These are phyloP conservation scores for Ballota nigra DNA, from an alignment of 257 asterid genomes.

Conservation along the genomic window DNA sequence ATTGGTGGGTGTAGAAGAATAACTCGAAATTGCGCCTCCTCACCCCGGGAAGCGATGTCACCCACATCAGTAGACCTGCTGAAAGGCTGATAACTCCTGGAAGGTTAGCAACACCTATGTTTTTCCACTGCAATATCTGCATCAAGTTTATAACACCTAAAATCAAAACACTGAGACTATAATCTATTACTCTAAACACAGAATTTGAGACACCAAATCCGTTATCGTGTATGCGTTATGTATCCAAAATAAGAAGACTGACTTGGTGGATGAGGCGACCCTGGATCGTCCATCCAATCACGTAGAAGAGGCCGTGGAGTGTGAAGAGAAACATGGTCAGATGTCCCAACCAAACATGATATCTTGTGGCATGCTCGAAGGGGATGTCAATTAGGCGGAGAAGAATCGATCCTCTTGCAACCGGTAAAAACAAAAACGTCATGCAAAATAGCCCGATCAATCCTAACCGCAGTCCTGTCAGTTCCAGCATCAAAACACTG, in stretches of 20 bases:
- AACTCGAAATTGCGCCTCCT: constrained; percentile 62
- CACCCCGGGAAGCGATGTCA: constrained; percentile 71
- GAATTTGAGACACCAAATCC: no score
- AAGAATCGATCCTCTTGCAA: constrained; percentile 79
- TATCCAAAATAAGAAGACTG: constrained; percentile 18
- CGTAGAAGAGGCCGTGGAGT: constrained; percentile 72
- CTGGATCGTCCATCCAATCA: constrained; percentile 53
- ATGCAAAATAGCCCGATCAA: constrained; percentile 68
- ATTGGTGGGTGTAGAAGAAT: constrained; percentile 77
- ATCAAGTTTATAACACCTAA: not conserved
- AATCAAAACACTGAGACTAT: no score
- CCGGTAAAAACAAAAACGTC: constrained; percentile 62
- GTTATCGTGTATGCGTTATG: not conserved
- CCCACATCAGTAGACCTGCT: constrained; percentile 79
- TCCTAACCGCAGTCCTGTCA: constrained; percentile 69
- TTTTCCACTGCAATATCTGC: constrained; percentile 58
- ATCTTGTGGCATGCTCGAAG: constrained; percentile 81
- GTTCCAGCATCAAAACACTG: constrained; percentile 53
- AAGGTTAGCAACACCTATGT: constrained; percentile 48
- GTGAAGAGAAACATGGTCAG: constrained; percentile 73
- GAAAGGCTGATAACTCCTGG: constrained; percentile 69
- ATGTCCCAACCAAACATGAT: constrained; percentile 96
- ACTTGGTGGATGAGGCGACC: constrained; percentile 51
- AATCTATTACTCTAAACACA: no score
- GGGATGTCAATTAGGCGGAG: constrained; percentile 75